Evolutionary conservation across 176 grass and related monocot species (phyloP).

Genomic region (Aegilops speltoides): DNA sequence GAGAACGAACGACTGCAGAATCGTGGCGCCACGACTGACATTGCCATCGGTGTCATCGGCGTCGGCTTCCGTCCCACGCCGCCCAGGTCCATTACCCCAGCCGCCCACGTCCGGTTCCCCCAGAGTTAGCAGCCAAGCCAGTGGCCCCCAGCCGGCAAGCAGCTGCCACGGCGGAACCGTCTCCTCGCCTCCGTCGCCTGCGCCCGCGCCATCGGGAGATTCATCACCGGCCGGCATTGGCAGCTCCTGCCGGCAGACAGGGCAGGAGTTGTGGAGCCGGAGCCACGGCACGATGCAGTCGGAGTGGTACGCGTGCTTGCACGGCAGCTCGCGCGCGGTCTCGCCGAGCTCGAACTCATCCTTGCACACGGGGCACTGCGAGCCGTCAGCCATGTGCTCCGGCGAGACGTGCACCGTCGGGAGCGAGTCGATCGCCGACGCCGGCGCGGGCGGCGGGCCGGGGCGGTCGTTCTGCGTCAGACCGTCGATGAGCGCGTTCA

Average conservation of each 20-base stretch:
- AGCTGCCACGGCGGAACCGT: neutral
- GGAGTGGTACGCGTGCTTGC: slow-evolving; percentile 88
- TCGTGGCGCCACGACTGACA: slow-evolving; percentile 17
- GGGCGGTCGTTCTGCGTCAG: slow-evolving; percentile 82
- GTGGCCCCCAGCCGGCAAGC: slow-evolving; percentile 48
- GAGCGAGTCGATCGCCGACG: slow-evolving; percentile 60
- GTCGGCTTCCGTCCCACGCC: neutral
- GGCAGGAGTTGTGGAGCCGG: slow-evolving; percentile 85
- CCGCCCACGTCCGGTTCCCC: neutral
- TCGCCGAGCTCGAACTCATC: slow-evolving; percentile 88
- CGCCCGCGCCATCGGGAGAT: neutral
- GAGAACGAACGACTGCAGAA: slow-evolving; percentile 57
- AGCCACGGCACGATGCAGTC: slow-evolving; percentile 96
- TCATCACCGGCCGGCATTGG: neutral
- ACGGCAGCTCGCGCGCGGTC: slow-evolving; percentile 85
- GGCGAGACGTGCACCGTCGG: slow-evolving; percentile 63
- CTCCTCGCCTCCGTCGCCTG: neutral
- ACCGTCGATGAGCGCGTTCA: slow-evolving; percentile 63
- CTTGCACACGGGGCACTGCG: slow-evolving; percentile 93
- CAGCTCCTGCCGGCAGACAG: slow-evolving; percentile 73
- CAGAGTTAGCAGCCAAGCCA: slow-evolving; percentile 30
- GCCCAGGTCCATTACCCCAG: neutral
- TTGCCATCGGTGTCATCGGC: slow-evolving; percentile 21
- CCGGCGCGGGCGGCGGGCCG: slow-evolving; percentile 51
- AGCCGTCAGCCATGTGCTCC: slow-evolving; percentile 53